Base-by-base conservation (phyloP, 495 filamentous ascomycete species). In the Poronia punctata region DNA sequence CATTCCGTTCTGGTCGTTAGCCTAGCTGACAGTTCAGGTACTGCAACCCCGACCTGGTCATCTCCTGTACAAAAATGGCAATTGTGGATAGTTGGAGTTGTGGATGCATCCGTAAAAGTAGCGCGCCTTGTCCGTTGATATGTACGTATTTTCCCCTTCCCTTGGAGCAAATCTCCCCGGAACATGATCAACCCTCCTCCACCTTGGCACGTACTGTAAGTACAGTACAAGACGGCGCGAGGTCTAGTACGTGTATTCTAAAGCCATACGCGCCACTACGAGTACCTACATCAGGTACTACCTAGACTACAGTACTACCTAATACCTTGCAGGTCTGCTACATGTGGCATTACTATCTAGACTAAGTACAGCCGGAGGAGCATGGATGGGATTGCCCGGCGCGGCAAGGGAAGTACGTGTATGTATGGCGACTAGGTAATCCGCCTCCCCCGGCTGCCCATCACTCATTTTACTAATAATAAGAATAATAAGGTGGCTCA, bases 391-490 rank as follows among this genome's bases (percentile, higher is more conserved):
- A n/a, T n/a, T n/a, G n/a, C n/a, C n/a, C n/a, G n/a, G n/a, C n/a
- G n/a, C n/a, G n/a, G n/a, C n/a, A n/a, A n/a, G n/a, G n/a, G n/a
- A n/a, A n/a, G n/a, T n/a, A n/a, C n/a, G n/a, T n/a, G n/a, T n/a
- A n/a, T n/a, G n/a, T n/a, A n/a, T n/a, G n/a, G n/a, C n/a, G n/a
- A n/a, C n/a, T n/a, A n/a, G n/a, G n/a, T n/a, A 45, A 33, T 38
- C 42, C 35, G 42, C 42, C 38, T 45, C 42, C 42, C 42, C 42
- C 34, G 42, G 21, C 42, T 32, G 11, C 23, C 20, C n/a, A n/a
- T 47, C 28, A 37, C 42, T 43, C 40, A 57, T 46, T 46, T 54
- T 50, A 56, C 52, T 56, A 57, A 56, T 46, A 46, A 48, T 29
- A 38, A 42, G 33, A 47, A 48, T 40, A 50, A n/a, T n/a, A n/a